Evolutionary conservation across 208 protist species (phyloP), one percentile per base, ranked within the genome.

Genomic region (Polymyxa betae): DNA sequence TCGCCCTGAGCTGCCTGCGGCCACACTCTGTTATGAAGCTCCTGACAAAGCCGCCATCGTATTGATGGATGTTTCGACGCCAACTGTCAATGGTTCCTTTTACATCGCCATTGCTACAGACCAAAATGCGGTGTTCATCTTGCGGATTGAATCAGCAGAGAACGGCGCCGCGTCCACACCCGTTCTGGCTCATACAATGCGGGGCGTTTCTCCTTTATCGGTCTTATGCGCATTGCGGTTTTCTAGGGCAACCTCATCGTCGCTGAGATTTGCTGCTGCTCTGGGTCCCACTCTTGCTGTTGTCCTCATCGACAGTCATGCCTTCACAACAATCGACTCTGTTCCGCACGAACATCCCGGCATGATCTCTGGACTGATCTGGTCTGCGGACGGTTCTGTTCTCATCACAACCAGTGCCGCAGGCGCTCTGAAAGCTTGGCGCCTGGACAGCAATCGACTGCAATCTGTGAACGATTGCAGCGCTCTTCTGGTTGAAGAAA

Each of bases 341-440:
- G n/a, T n/a, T n/a, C n/a, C n/a, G 5, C 49, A 82, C 35, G 72
- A 35, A 35, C 72, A 82, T 35, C 72, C n/a, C n/a, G 72, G 72
- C 10, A 40, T 35, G 5, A 82, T 82, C n/a, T 40, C 72, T 43
- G 72, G 72, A 5, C n/a, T 82, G 5, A 35, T 35, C 72, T 82
- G 72, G 72, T 82, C 72, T 20, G n/a, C 16, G 12, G n/a, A 35
- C 12, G n/a, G 35, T 20, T 5, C 72, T 5, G 40, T 43, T 5
- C 5, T 82, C 35, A 82, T n/a, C 35, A 40, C 16, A 5, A 20
- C 40, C 12, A 38, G 35, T n/a, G 5, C 72, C 35, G 35, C 72
- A 5, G n/a, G 5, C 16, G 16, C 5, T 82, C 5, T 82, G 16
- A 35, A 43, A n/a, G 35, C 72, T 20, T 82, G 72, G 72, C 5